Evolutionary conservation across 257 asterid species (phyloP), one percentile per base, ranked within the genome.

Genomic region (Solanum megistacrolobum): DNA sequence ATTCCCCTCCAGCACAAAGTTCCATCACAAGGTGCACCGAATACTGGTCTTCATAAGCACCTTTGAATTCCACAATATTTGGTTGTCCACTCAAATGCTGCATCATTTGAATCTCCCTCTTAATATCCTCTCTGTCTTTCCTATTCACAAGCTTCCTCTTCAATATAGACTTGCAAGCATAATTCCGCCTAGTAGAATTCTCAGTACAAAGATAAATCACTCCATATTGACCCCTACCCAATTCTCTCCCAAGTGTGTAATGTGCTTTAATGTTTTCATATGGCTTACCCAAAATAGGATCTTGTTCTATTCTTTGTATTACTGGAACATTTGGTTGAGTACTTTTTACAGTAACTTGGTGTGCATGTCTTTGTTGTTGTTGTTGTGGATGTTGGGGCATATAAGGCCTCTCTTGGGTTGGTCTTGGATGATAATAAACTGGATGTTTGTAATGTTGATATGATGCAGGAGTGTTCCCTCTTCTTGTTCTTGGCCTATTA

Each of bases 191-290:
- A 29, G 93, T 91, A 38, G 91, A 88, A 72, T 83, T 91, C 91
- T 95, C 98, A 72, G 93, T 91, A 79, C 98, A 93, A 21, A 90
- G 83, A 78, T 91, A 94, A 72, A 97, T 95, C 2, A 95, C 96
- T 69, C 98, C 98, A 89, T 94, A 95, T 31, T 95, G 98, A 68
- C 98, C 98, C 91, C 94, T 91, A 9, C 98, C 98, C 89, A 95
- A 87, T 88, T 94, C 98, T 81, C 86, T 92, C 4, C 96, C 96
- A 34, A 94, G 87, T 41, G 87, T 78, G 90, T 94, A 95, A 69
- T 86, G 90, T 31, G 91, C 90, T 88, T 92, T 93, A 65, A 94
- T 92, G 35, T 95, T 96, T 88, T 93, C 96, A 43, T 93, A 91
- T 11, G 96, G 95, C 91, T 92, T 94, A 18, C 94, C 93, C 78